Conservation (phyloP, 805 yeast species). For the Ogataea naganishii region DNA sequence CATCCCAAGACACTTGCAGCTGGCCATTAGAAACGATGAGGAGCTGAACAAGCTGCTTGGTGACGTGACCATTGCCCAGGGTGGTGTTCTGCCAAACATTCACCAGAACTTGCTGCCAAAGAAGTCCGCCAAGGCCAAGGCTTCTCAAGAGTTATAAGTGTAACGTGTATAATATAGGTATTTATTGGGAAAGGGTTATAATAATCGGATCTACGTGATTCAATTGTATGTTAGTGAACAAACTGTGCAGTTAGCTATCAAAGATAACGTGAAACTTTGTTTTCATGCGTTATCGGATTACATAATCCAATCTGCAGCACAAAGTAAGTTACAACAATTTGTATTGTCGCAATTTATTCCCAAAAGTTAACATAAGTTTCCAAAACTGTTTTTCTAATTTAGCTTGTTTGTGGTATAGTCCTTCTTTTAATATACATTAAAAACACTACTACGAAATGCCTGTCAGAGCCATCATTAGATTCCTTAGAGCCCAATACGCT, state of each 20-base stretch:
- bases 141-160: slow-evolving; percentile 51
- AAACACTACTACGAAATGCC: slow-evolving; percentile 26
- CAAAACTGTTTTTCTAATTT: too few species aligned
- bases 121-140: slow-evolving; percentile 45
- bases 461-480: slow-evolving; percentile 23
- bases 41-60: slow-evolving; percentile 89
- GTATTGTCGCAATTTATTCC: too few species aligned
- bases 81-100: slow-evolving; percentile 98
- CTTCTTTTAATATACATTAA: slow-evolving; percentile 3
- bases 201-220: slow-evolving; percentile 5
- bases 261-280: too few species aligned
- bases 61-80: slow-evolving; percentile 95
- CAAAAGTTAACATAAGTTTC: too few species aligned
- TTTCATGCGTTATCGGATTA: too few species aligned
- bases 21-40: slow-evolving; percentile 98
- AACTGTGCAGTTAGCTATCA: too few species aligned
- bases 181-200: too few species aligned
- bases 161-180: too few species aligned
- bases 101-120: slow-evolving; percentile 81
- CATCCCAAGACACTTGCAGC: slow-evolving; percentile 96
- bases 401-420: neutral
- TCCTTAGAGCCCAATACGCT: slow-evolving; percentile 23
- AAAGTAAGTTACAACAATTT: too few species aligned
- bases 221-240: slow-evolving; percentile 9
- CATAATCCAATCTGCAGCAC: too few species aligned